Conservation (phyloP, 495 filamentous ascomycete species). For the Elaphomyces granulatus region DNA sequence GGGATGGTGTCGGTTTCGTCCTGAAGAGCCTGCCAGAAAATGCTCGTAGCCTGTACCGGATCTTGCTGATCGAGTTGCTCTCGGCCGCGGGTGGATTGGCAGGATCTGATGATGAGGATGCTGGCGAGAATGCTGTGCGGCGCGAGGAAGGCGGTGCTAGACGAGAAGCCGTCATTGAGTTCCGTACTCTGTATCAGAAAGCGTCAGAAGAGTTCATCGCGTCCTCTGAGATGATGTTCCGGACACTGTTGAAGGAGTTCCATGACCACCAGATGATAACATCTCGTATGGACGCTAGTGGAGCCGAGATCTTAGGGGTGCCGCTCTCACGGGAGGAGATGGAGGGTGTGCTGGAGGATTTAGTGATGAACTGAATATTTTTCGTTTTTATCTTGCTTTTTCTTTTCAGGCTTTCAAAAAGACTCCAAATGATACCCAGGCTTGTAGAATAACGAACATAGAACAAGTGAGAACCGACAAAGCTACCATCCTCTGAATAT, state of each 20-base stretch:
- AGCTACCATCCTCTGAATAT: too few relatives aligned
- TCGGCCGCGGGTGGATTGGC: constrained; percentile 40
- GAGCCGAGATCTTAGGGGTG: constrained; percentile 71
- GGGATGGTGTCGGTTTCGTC: constrained; percentile 86
- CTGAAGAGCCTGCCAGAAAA: constrained; percentile 83
- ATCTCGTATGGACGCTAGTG: constrained; percentile 67
- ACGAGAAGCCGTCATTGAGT: constrained; percentile 57
- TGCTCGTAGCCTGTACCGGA: constrained; percentile 67
- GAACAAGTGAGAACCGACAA: too few relatives aligned
- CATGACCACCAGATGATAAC: constrained; percentile 96
- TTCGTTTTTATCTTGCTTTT: too few relatives aligned
- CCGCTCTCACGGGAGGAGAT: constrained; percentile 82
- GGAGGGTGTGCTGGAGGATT: constrained; percentile 76
- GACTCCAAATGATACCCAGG: too few relatives aligned
- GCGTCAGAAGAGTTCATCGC: constrained; percentile 94
- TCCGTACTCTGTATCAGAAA: constrained; percentile 81
- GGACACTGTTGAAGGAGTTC: constrained; percentile 90
- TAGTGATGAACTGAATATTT: constrained; percentile 33
- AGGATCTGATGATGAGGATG: constrained; percentile 32
- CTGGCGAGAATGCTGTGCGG: constrained; percentile 11
- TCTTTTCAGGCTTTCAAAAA: too few relatives aligned
- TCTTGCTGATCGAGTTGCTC: constrained; percentile 76
- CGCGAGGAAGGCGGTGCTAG: constrained; percentile 11
- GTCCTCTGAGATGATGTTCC: constrained; percentile 88
- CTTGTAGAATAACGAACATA: too few relatives aligned